A percentile compares a stretch with the other conserved stretches of the same genome.
Evolutionary conservation across 1,139 yeast species (phyloP).

Genomic region (Suhomyces wounanorum): DNA sequence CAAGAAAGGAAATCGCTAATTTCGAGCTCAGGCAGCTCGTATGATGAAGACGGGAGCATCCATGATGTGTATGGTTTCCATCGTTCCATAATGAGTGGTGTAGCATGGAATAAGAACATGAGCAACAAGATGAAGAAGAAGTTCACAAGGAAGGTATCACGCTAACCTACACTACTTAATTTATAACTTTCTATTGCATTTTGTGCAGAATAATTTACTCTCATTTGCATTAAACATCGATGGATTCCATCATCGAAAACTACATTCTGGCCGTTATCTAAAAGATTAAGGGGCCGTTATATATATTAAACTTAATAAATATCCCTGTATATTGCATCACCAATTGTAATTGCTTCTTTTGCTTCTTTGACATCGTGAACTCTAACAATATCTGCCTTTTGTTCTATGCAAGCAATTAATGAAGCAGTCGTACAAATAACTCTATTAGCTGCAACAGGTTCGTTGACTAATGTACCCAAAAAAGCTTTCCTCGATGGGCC

Average conservation of each 20-base stretch:
- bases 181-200: background rate
- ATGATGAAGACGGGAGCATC: slow-evolving; percentile 31
- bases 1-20: slow-evolving; percentile 43
- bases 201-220: background rate
- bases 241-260: background rate
- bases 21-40: slow-evolving; percentile 18
- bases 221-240: background rate
- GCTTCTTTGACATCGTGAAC: slow-evolving; percentile 83
- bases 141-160: slow-evolving; percentile 25
- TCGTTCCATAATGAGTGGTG: slow-evolving; percentile 55
- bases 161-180: background rate
- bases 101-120: slow-evolving; percentile 57
- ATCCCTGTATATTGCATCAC: slow-evolving; percentile 73
- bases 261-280: background rate
- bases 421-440: slow-evolving; percentile 78
- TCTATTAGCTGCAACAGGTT: slow-evolving; percentile 55
- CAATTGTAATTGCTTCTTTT: slow-evolving; percentile 62
- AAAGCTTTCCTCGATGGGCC: slow-evolving; percentile 91
- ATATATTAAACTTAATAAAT: slow-evolving; percentile 1
- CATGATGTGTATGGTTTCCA: slow-evolving; percentile 54
- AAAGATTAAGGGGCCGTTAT: background rate
- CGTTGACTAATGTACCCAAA: slow-evolving; percentile 68
- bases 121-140: slow-evolving; percentile 52
- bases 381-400: slow-evolving; percentile 77
- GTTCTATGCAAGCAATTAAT: slow-evolving; percentile 71